A percentile compares a stretch with the other conserved stretches of the same genome.
phyloP scores from a whole-genome alignment of 371 early-diverging fungal genomes.

The Lichtheimia ramosa region DNA sequence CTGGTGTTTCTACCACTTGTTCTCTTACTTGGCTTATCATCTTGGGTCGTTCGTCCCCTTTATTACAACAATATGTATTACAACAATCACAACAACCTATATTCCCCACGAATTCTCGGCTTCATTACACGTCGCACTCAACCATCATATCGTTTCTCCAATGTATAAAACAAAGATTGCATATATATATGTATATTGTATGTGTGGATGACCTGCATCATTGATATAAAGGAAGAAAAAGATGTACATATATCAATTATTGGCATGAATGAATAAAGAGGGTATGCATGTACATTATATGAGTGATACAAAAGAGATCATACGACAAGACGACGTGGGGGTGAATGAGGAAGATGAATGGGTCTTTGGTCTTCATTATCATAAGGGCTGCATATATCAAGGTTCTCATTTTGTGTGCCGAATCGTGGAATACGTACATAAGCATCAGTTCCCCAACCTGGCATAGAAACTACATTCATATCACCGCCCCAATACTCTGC shows the following conservation, averaged over 20 bases:
- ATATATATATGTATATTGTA: not conserved
- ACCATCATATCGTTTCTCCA: no score
- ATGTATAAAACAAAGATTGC: not conserved
- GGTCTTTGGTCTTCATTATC: not conserved
- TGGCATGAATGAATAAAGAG: not conserved
- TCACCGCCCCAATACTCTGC: conserved; percentile 81
- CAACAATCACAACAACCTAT: not conserved
- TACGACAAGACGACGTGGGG: not conserved
- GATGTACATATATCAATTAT: not conserved
- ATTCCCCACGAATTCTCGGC: no score
- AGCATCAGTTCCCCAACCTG: conserved; percentile 83
- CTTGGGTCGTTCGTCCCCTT: not conserved
- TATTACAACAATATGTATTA: not conserved
- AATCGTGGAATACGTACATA: conserved; percentile 71
- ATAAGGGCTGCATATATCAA: conserved; percentile 23
- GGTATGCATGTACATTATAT: not conserved
- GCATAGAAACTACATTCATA: conserved; percentile 65
- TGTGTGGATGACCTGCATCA: not conserved
- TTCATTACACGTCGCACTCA: no score
- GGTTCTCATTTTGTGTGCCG: conserved; percentile 63
- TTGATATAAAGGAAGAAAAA: not conserved
- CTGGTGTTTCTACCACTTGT: conserved; percentile 4
- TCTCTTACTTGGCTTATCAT: not conserved
- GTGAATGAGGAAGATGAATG: not conserved
- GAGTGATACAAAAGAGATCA: not conserved